Conservation (phyloP, 73 alveolate genomes). For the Durusdinium trenchii region DNA sequence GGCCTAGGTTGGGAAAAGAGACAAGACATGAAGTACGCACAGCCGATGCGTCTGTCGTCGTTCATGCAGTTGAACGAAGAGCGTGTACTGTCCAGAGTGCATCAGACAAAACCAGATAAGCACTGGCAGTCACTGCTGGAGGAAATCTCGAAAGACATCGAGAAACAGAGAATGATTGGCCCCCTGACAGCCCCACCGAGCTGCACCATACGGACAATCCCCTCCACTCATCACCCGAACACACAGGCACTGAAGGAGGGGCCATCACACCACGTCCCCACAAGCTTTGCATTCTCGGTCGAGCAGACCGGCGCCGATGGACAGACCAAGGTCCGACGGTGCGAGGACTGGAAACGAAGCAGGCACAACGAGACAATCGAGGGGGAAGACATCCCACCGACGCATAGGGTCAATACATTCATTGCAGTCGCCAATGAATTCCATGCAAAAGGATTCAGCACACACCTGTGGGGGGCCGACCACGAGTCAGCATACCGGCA, state of each 20-base stretch:
- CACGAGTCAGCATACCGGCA: constrained; percentile 47
- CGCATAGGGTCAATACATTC: not conserved
- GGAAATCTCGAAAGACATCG: not conserved
- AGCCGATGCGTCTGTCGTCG: not conserved
- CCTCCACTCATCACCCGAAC: not conserved
- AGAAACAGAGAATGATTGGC: not conserved
- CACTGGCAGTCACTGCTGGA: not conserved
- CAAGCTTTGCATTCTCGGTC: not conserved
- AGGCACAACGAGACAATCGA: not conserved
- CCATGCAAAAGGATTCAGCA: too few species aligned
- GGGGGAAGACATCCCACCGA: not conserved
- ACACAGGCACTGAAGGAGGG: not conserved
- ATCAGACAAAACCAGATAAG: not conserved
- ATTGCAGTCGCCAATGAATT: too few species aligned
- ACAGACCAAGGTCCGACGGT: not conserved
- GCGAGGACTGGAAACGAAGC: constrained; percentile 1
- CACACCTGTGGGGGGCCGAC: not conserved
- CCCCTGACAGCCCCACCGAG: not conserved
- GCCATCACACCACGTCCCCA: too few species aligned
- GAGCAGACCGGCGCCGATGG: not conserved
- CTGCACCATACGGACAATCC: not conserved
- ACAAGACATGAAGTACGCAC: not conserved
- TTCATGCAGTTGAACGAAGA: not conserved
- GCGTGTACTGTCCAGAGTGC: not conserved
- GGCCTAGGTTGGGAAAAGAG: constrained; percentile 8